Evolutionary conservation across 2,329 filamentous ascomycete species (phyloP), one percentile per base, ranked within the genome.

Genomic region (Lasiodiplodia sp.): DNA sequence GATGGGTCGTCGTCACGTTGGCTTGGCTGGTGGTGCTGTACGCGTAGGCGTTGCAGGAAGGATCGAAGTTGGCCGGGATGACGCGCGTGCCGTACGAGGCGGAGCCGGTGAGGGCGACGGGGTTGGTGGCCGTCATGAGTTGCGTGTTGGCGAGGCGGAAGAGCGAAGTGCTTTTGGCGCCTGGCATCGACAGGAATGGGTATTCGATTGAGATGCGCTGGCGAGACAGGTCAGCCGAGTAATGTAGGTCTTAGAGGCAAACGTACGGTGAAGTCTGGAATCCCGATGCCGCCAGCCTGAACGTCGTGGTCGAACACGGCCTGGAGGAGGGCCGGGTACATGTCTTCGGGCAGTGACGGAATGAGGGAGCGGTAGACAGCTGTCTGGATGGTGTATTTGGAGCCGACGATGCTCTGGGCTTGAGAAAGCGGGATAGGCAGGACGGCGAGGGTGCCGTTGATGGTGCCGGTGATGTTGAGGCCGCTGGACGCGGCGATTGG

Each of bases 281-380:
- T 75, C 2, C 77, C 78, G 63, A 83, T 74, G 21, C 79, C 80
- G 31, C 77, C 77, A 3, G 83, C 75, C 69, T 83, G 82, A 10
- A 87, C 79, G 60, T 86, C 85, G 68, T 87, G 85, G 70, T 87
- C 85, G 31, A 84, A 79, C 5, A 83, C 80, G 1, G 83, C 82
- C 72, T 86, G 83, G 7, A 86, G 71, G 67, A 87, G 70, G 51
- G 86, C 82, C 1, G 86, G 86, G 71, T 87, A 88, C 82, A 82
- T 85, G 71, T 81, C 83, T 12, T 74, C 68, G 0, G 86, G 85
- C 44, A 88, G 86, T 4, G 76, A 72, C 1, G 85, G 85, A 4
- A 87, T 77, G 21, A 86, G 73, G 6, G 76, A 71, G 11, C 81
- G 78, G 71, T 85, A 86, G 5, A 83, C 83, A n/a, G 77, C 72